Base-by-base conservation (phyloP, 202 grass and related monocot species). In the Saccharum hybrid region DNA sequence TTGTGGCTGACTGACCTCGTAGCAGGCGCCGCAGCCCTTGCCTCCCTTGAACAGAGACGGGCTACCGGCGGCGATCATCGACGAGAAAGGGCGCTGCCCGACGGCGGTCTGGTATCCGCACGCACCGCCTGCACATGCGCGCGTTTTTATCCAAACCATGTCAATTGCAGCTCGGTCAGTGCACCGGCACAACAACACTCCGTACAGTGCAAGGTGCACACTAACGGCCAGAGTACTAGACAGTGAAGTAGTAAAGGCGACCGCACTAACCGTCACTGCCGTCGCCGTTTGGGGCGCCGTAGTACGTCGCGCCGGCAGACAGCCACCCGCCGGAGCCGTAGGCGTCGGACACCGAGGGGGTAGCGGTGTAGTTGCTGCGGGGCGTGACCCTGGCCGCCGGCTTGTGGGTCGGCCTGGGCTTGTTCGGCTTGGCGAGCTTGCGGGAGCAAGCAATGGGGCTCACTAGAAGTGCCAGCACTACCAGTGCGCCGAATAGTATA, bases 21-120 rank as follows among this genome's bases (percentile, higher is more conserved):
- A 97, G 81, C 94, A 94, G 3, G 91, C 94, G 43, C 94, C 91
- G 36, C 94, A 97, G 18, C 94, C 94, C 76, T 92, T 88, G 83
- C 94, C 94, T 30, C 76, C 92, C 81, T 84, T 88, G 87, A 81
- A 97, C 76, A 97, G 66, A 6, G 85, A 80, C 73, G 94, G 90
- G 69, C 77, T 92, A 2, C 89, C 91, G 51, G 94, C 91, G 48
- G 94, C 77, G 63, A 97, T 92, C 91, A 97, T 88, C 76, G 94
- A 94, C 54, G 88, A 90, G 82, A 97, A 92, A 1, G 94, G 94
- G 19, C 69, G 76, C 18, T 88, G 64, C 26, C 86, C 91, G 5
- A 97, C 94, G 59, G 89, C 91, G 40, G 72, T 83, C 43, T 88
- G 86, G 80, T 97, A 97, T 5, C 94, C 94, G 31, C 94, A 97